These are phyloP conservation scores for Claviceps paspali DNA, from an alignment of 2,329 filamentous ascomycete species.

Conservation along the genomic window DNA sequence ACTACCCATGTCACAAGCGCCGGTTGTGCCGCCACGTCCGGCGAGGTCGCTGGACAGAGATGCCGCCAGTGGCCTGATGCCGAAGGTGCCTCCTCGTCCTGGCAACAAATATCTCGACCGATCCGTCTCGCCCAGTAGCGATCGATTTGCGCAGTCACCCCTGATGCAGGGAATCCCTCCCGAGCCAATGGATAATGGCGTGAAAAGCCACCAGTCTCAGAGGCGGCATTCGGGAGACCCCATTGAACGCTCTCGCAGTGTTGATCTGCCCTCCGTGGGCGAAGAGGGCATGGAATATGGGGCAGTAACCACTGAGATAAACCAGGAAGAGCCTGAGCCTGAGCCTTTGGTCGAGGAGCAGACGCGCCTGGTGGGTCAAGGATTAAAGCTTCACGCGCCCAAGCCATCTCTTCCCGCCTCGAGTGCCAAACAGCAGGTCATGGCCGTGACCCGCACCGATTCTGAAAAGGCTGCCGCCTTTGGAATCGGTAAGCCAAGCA, in stretches of 20 bases:
- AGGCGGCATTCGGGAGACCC: constrained; percentile 23
- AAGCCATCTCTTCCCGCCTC: constrained; percentile 70
- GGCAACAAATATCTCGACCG: constrained; percentile 54
- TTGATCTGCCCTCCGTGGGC: constrained; percentile 70
- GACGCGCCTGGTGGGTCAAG: constrained; percentile 62
- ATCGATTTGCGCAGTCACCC: constrained; percentile 73
- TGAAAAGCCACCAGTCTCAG: constrained; percentile 19
- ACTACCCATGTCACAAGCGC: constrained; percentile 32
- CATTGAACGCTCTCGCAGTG: constrained; percentile 53
- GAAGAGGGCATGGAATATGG: constrained; percentile 86
- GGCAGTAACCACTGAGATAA: constrained; percentile 31
- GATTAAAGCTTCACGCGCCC: constrained; percentile 77
- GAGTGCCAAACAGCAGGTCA: constrained; percentile 71
- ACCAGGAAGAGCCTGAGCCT: constrained; percentile 18
- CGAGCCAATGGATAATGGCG: constrained; percentile 21
- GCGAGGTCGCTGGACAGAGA: constrained; percentile 33
- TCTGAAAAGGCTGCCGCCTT: constrained; percentile 75
- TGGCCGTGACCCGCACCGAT: constrained; percentile 77
- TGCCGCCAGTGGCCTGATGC: constrained; percentile 26
- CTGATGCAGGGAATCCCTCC: constrained; percentile 54
- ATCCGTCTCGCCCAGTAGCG: constrained; percentile 60
- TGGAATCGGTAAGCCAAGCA: constrained; percentile 57
- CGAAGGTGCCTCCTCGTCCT: constrained; percentile 69
- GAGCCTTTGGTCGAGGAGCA: constrained; percentile 44
- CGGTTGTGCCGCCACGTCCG: constrained; percentile 42